A percentile compares a stretch with the other conserved stretches of the same genome.
Conservation (phyloP, 148 eudicot genomes). For the Chenopodium suecicum region DNA sequence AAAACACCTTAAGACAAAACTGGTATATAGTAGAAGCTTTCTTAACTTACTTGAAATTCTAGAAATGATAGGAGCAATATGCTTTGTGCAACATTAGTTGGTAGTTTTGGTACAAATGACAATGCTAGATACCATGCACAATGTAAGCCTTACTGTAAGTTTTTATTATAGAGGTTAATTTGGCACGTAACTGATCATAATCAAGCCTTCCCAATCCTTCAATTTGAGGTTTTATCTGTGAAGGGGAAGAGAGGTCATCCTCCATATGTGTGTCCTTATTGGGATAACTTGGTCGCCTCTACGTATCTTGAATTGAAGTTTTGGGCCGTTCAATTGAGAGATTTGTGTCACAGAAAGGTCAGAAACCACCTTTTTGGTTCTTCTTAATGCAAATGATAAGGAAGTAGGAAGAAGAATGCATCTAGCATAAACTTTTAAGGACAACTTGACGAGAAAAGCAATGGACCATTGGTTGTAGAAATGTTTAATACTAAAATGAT, state of each 20-base stretch:
- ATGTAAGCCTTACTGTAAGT: not conserved
- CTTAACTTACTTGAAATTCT: not conserved
- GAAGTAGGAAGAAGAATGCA: not conserved
- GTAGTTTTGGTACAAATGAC: not conserved
- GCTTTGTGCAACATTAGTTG: not conserved
- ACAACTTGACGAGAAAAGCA: not conserved
- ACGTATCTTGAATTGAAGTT: not conserved
- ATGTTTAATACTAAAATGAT: not conserved
- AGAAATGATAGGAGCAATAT: not conserved
- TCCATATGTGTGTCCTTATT: not conserved
- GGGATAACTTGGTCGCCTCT: not conserved
- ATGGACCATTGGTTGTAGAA: not conserved
- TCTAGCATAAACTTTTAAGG: not conserved
- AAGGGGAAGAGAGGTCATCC: not conserved
- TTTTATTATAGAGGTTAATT: too few relatives aligned
- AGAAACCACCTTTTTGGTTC: not conserved
- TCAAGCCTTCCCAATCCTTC: too few relatives aligned
- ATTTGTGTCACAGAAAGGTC: not conserved
- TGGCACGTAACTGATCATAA: not conserved
- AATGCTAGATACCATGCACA: not conserved
- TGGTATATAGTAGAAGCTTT: not conserved
- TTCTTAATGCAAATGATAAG: not conserved
- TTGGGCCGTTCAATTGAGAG: not conserved
- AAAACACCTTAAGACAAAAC: not conserved
- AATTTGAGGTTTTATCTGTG: not conserved